Base-by-base conservation (phyloP, 495 filamentous ascomycete species). In the Xylaria telfairii region DNA sequence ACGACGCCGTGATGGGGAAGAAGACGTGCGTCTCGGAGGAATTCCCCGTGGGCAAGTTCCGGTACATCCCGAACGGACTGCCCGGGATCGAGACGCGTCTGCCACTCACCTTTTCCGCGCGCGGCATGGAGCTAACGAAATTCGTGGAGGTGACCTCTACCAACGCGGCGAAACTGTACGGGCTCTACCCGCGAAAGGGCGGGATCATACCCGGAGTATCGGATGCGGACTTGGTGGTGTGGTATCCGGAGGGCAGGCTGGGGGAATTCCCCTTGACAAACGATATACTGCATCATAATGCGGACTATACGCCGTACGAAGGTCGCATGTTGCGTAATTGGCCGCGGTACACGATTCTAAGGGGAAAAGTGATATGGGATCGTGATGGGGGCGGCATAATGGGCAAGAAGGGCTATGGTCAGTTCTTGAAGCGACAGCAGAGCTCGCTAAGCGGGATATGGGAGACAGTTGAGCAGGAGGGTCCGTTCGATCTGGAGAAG, bases 281-380 rank as follows among this genome's bases (percentile, higher is more conserved):
- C 57, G 76, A 77, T 12, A 84, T 86, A 76, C 75, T 91, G 68
- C 88, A 90, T 72, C 88, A 90, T 68, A 81, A 86, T 71, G 83
- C 86, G 4, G 88, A 91, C 71, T 89, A 90, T 71, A 90, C 88
- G 32, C 88, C 87, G 1, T 91, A 84, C 71, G 89, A 90, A 77
- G 88, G 87, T 3, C 82, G 82, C 70, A 75, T 72, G 39, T 73
- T 90, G 44, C 78, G 78, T 39, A 87, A 90, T 53, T 91, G 88
- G 89, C 88, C 88, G 21, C 79, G 88, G 49, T 90, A 87, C 73
- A 90, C 88, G 7, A 79, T 90, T 17, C 71, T 91, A 19, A 80
- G 88, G 28, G 88, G 88, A 2, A 77, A 86, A 68, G 83, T 90
- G 3, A 83, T 90, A 4, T 91, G 87, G 85, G 83, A 85, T 70